Base-by-base conservation (phyloP, 495 filamentous ascomycete genomes). In the Penicillium flavigenum region DNA sequence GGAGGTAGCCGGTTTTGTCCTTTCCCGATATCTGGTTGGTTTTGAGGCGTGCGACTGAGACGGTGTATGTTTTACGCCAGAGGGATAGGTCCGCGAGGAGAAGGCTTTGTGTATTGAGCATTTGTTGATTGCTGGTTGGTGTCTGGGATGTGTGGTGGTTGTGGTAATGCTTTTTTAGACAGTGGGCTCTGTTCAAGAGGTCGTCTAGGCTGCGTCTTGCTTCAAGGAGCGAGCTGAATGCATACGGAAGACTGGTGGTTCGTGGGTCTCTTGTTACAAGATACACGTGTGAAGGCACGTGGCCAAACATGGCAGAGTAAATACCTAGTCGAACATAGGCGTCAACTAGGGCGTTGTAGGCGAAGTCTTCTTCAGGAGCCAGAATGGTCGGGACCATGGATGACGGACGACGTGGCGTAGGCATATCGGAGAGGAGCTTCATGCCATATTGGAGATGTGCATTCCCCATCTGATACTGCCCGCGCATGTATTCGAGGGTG, bases 401-500 rank as follows among this genome's bases (percentile, higher is more conserved):
- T 5, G 60, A 56, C 2, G 50, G 57, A 6, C 47, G 22, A 16
- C 29, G 3, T 19, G 54, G 22, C 9, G 24, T 3, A 14, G 60
- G 58, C 2, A 66, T 58, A 38, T 47, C 29, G 4, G 57, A 26
- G 10, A 66, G 55, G 1, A 60, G 41, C 41, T 60, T 66, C 11
- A 79, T 56, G 2, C 79, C 78, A 51, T 64, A 74, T 50, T 74
- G 70, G 7, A 85, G 70, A 66, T 85, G 82, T 7, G 65, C 59
- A 39, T 69, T 71, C 7, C 74, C 79, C 14, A 72, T 61, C 16
- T 57, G 42, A 58, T 75, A 78, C 43, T 74, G 67, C 1, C 80
- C 81, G 11, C 73, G 76, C 16, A 84, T 60, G 22, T 74, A 76
- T 54, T 85, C 82, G 48, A 81, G 65, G 20, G 73, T 72, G 29